phyloP scores from a whole-genome alignment of 257 asterid species.

The Misopates orontium region DNA sequence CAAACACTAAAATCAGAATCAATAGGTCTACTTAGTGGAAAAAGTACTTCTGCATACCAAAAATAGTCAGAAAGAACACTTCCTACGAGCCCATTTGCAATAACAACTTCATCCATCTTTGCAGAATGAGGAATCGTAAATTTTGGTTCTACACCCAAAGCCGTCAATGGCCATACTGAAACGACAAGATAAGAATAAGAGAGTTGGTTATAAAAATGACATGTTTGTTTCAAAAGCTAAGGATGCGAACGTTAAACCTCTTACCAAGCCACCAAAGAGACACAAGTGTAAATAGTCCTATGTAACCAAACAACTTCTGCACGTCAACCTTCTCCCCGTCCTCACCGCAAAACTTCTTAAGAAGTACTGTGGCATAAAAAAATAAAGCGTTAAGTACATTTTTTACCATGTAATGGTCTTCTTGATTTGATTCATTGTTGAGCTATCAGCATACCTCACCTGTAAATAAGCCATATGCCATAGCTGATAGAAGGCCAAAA shows the following conservation, averaged over 20 bases:
- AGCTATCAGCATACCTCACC: slow-evolving; percentile 48
- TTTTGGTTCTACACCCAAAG: slow-evolving; percentile 91
- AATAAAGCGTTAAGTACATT: slow-evolving; percentile 6
- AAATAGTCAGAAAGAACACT: slow-evolving; percentile 96
- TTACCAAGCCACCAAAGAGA: slow-evolving; percentile 99
- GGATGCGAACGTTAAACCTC: slow-evolving; percentile 3
- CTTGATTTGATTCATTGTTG: slow-evolving; percentile 4
- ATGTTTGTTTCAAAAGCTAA: background rate
- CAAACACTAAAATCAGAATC: slow-evolving; percentile 1
- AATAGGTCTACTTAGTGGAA: background rate
- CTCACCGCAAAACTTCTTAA: slow-evolving; percentile 88
- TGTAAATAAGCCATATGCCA: slow-evolving; percentile 82
- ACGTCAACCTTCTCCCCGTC: slow-evolving; percentile 87
- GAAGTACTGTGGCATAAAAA: slow-evolving; percentile 64
- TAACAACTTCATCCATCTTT: slow-evolving; percentile 86
- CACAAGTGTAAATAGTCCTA: slow-evolving; percentile 84
- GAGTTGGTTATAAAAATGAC: background rate
- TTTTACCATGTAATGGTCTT: background rate
- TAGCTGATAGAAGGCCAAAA: slow-evolving; percentile 90
- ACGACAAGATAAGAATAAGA: slow-evolving; percentile 3
- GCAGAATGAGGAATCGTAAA: slow-evolving; percentile 88
- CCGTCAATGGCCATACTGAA: slow-evolving; percentile 98
- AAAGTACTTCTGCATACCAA: slow-evolving; percentile 52
- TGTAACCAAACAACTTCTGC: slow-evolving; percentile 91
- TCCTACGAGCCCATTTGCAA: slow-evolving; percentile 92